Evolutionary conservation across 2,329 filamentous ascomycete genomes (phyloP), one percentile per base, ranked within the genome.

Genomic region (Sclerotinia nivalis): DNA sequence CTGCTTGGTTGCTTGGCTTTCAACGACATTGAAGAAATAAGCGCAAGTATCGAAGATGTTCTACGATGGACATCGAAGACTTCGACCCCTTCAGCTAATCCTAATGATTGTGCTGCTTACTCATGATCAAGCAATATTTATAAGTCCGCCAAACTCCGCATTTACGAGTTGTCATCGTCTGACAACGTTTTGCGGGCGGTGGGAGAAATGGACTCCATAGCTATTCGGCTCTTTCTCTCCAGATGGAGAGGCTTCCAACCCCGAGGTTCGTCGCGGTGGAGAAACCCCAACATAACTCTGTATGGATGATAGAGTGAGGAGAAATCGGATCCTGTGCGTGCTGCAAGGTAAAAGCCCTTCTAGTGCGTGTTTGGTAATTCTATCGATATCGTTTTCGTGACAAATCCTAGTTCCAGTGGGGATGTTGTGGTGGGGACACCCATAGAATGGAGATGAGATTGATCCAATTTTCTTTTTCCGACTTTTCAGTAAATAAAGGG

Each of bases 161-260:
- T 49, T 37, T n/a, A 15, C 28, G 6, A 58, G 5, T 58, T 40
- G 18, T 37, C 28, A 12, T 49, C 28, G 28, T 28, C 43, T 31
- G 60, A n/a, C 20, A 34, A 25, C 40, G 13, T 50, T 50, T 18
- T 37, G 28, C 45, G 28, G 45, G 45, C 45, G 18, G 60, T 49
- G 45, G 60, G 25, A 31, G 18, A 25, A 28, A 37, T n/a, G 28
- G 20, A 64, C 45, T 64, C 10, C 20, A 50, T 50, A 37, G 28
- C 28, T 37, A 64, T 64, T 50, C 60, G 45, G 25, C 60, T 45
- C 60, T 64, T 64, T 64, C 45, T 60, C 58, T 64, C 60, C 60
- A 50, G 28, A 64, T 50, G 60, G 60, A 49, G 60, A 56, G 37
- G n/a, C 31, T n/a, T 66, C 50, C 34, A 22, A 66, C 64, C 50